Percentiles rank a stretch among this genome's conserved stretches.
Conservation (phyloP, 495 filamentous ascomycete genomes). For the Beverwykella pulmonaria region DNA sequence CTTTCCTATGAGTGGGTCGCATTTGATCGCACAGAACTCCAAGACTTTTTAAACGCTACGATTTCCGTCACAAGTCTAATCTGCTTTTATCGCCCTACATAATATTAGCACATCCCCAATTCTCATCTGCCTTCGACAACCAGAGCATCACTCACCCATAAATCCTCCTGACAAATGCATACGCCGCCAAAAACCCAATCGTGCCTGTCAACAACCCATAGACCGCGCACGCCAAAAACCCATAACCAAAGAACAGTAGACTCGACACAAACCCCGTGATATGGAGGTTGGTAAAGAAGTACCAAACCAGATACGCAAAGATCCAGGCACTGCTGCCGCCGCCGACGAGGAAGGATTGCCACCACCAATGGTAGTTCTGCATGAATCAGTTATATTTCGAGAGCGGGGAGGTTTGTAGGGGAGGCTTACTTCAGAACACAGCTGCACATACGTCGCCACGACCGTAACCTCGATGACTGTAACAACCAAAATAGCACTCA, state of each 20-base stretch:
- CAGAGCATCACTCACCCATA: constrained; percentile 56
- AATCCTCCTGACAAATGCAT: constrained; percentile 85
- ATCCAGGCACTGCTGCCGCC: constrained; percentile 82
- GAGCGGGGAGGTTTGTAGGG: too few relatives aligned
- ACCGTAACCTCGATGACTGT: constrained; percentile 88
- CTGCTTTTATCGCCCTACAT: too few relatives aligned
- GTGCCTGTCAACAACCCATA: constrained; percentile 86
- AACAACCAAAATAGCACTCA: constrained; percentile 72
- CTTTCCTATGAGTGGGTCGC: too few relatives aligned
- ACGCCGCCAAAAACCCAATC: constrained; percentile 84
- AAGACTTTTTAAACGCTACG: too few relatives aligned
- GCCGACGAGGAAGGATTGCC: constrained; percentile 86
- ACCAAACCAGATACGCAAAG: constrained; percentile 84
- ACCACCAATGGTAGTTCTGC: constrained; percentile 95
- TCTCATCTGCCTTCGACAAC: too few relatives aligned
- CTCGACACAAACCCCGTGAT: constrained; percentile 80
- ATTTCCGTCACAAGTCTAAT: too few relatives aligned
- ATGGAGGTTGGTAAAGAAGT: constrained; percentile 80
- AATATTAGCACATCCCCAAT: too few relatives aligned
- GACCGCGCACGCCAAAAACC: constrained; percentile 75
- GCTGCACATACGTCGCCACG: constrained; percentile 81
- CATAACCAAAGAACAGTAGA: constrained; percentile 86
- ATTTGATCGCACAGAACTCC: too few relatives aligned
- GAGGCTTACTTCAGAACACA: constrained; percentile 69
- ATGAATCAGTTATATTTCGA: neutral